A percentile compares a stretch with the other conserved stretches of the same genome.
Conservation (phyloP, 2,329 filamentous ascomycete genomes). For the Penicillium olsonii region DNA sequence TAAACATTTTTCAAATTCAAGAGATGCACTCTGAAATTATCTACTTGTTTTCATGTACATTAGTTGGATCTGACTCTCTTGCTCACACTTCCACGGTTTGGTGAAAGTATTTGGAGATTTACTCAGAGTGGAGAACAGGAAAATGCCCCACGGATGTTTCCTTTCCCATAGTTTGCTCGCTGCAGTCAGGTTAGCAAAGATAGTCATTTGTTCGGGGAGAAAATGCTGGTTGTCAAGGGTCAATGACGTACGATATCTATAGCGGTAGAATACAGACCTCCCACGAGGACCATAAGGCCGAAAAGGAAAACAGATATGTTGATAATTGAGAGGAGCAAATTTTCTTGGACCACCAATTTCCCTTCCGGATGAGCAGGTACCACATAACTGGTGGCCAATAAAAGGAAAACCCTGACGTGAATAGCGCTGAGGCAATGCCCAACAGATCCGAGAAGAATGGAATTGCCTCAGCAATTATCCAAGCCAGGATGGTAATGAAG, state of each 20-base stretch:
- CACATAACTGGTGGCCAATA: constrained; percentile 9
- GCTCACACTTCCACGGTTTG: too few species aligned
- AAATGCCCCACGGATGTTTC: too few species aligned
- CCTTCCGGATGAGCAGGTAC: constrained; percentile 3
- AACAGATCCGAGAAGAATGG: constrained; percentile 17
- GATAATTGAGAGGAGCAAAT: constrained; percentile 1
- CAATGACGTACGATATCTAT: constrained; percentile 13
- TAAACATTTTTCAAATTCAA: too few species aligned
- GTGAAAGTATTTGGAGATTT: too few species aligned
- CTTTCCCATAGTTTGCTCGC: too few species aligned
- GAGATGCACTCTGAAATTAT: too few species aligned
- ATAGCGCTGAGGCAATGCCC: constrained; percentile 5
- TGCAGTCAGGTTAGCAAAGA: too few species aligned
- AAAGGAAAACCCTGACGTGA: constrained; percentile 5
- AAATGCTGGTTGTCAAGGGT: too few species aligned
- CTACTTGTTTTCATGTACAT: too few species aligned
- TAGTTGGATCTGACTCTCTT: too few species aligned
- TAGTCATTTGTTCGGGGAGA: too few species aligned
- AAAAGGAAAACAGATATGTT: constrained; percentile 13
- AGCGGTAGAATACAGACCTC: constrained; percentile 15
- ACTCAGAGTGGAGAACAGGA: too few species aligned
- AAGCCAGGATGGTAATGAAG: constrained; percentile 11
- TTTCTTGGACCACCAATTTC: constrained; percentile 4
- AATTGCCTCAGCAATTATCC: constrained; percentile 19
- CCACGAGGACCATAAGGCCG: constrained; percentile 14